Conservation (phyloP, 441 rosid species). For the Geranium incanum region DNA sequence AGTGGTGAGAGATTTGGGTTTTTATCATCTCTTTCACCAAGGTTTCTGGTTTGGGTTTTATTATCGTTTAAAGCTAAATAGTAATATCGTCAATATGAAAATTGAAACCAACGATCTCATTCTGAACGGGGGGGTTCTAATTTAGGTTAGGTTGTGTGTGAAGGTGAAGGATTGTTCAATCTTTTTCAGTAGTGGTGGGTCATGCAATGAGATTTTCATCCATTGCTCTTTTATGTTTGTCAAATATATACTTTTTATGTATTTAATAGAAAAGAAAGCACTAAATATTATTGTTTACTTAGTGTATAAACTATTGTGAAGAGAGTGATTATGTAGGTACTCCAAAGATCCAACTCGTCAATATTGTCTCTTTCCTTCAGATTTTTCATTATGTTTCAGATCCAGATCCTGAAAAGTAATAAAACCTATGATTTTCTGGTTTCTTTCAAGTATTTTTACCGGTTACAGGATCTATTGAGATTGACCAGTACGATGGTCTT, state of each 20-base stretch:
- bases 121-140: no score
- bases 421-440: no score
- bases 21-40: background rate
- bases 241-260: background rate
- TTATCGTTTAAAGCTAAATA: no score
- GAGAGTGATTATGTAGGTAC: background rate
- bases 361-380: background rate
- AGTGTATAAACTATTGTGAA: background rate
- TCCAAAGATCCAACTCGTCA: background rate
- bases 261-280: background rate
- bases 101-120: no score
- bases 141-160: background rate
- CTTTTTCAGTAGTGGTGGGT: conserved; percentile 9
- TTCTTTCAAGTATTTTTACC: no score
- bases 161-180: background rate
- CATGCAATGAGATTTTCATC: conserved; percentile 8
- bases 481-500: no score
- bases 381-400: background rate
- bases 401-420: background rate
- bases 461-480: no score
- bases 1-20: background rate
- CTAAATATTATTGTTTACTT: background rate
- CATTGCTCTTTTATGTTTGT: conserved; percentile 3
- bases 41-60: background rate
- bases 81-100: no score